Evolutionary conservation across 208 protist species (phyloP).

Genomic region (Strigomonas culicis): DNA sequence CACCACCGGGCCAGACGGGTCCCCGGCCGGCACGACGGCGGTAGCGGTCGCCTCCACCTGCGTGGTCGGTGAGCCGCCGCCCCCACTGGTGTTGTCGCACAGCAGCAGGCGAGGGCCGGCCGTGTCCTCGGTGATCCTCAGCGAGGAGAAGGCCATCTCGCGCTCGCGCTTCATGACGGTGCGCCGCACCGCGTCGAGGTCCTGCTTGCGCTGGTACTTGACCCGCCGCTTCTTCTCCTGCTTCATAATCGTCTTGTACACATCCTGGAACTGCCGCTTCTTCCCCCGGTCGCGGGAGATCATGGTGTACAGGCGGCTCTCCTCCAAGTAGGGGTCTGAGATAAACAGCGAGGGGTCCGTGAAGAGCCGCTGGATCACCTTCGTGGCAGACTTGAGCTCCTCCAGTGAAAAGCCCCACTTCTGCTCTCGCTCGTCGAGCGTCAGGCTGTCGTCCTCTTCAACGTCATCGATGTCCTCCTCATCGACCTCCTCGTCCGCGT

Average conservation of each 20-base stretch:
- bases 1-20: background rate
- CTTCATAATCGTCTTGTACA: constrained; percentile 81
- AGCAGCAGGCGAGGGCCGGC: constrained; percentile 17
- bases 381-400: constrained; percentile 63
- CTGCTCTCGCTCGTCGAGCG: constrained; percentile 53
- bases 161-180: constrained; percentile 89
- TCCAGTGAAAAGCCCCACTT: constrained; percentile 84
- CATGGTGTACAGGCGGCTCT: constrained; percentile 89
- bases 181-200: constrained; percentile 56
- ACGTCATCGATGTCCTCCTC: constrained; percentile 31
- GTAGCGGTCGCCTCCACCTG: background rate
- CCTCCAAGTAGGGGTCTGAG: constrained; percentile 69
- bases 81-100: background rate
- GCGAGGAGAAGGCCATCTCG: constrained; percentile 63
- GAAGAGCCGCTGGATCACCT: constrained; percentile 79
- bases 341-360: constrained; percentile 77
- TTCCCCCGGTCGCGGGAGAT: constrained; percentile 84
- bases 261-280: constrained; percentile 67
- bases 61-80: background rate
- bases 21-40: background rate
- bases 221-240: constrained; percentile 73
- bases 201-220: constrained; percentile 63
- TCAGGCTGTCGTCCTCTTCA: constrained; percentile 34
- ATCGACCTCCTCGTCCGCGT: constrained; percentile 13
- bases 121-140: constrained; percentile 31